Base-by-base conservation (phyloP, 1,284 basidiomycete genomes). In the Irpex rosettiformis region DNA sequence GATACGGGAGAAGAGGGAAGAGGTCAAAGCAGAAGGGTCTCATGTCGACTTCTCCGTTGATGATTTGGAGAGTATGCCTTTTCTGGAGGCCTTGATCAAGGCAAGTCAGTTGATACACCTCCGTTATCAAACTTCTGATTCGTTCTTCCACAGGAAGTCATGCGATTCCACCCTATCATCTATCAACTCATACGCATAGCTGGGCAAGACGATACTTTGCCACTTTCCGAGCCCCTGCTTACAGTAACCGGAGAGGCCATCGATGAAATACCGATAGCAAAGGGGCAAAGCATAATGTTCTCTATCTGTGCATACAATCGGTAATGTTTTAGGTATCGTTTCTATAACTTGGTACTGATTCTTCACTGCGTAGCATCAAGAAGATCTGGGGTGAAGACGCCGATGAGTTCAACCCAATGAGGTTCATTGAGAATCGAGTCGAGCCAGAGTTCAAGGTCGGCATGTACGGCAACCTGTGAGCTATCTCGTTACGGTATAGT, bases 11-110 rank as follows among this genome's bases (percentile, higher is more conserved):
- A 67, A 67, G 55, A 72, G 78, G 58, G 65, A 65, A 2, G 68
- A 64, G 33, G 64, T 81, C 5, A 33, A 16, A 7, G 8, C 16
- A 16, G 10, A 10, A 10, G 30, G 10, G 10, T 7, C 8, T 16
- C 30, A 33, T 7, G 67, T 66, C 25, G 71, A 71, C 48, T 77
- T 81, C 63, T 74, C 74, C 16, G 61, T 73, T 7, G 62, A 69
- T 18, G 81, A 85, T 64, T 72, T 83, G 48, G 82, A 85, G 43
- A 61, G 68, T 43, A 85, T 86, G 79, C 75, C 77, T 5, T 82
- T 79, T 54, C 65, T 79, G 27, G 72, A 72, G 18, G 83, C 83
- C 2, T 72, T 81, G 18, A 67, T 86, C 52, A 84, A 84, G 57
- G 60, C 58, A 3, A 7, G 57, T 33, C 16, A 11, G 4, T 6